These are phyloP conservation scores for Tuber magnatum DNA, from an alignment of 495 filamentous ascomycete species.

Conservation along the genomic window DNA sequence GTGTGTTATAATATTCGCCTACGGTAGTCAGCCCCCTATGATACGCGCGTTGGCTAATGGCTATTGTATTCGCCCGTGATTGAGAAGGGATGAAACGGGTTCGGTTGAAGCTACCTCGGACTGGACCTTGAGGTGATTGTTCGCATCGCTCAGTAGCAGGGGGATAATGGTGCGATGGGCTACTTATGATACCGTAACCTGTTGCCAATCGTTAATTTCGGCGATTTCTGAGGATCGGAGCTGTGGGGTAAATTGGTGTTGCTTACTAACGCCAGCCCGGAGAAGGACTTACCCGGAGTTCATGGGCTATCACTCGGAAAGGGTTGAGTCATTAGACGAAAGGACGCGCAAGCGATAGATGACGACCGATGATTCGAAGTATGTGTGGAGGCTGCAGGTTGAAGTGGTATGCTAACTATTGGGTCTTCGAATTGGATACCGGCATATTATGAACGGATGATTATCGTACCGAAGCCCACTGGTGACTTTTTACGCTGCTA, in stretches of 20 bases:
- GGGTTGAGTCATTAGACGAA: background rate
- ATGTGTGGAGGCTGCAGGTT: no score
- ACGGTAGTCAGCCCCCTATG: background rate
- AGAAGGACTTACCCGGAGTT: background rate
- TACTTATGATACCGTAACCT: background rate
- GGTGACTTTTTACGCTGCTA: no score
- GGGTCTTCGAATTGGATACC: no score
- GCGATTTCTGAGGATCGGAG: background rate
- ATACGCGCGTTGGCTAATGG: background rate
- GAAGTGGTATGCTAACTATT: no score
- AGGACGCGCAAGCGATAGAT: background rate
- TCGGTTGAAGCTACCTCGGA: background rate
- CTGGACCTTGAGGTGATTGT: background rate
- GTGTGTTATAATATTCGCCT: no score
- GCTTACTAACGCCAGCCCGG: background rate
- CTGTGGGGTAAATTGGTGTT: background rate
- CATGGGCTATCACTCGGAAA: background rate
- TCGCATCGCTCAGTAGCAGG: background rate
- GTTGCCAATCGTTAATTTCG: background rate
- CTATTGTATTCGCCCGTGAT: background rate
- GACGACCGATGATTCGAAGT: background rate
- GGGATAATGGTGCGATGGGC: background rate
- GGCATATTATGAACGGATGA: no score
- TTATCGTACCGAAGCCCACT: no score
- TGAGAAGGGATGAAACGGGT: background rate